A percentile compares a stretch with the other conserved stretches of the same genome.
Evolutionary conservation across 2,329 filamentous ascomycete species (phyloP).

Genomic region (Ophiostoma australiae): DNA sequence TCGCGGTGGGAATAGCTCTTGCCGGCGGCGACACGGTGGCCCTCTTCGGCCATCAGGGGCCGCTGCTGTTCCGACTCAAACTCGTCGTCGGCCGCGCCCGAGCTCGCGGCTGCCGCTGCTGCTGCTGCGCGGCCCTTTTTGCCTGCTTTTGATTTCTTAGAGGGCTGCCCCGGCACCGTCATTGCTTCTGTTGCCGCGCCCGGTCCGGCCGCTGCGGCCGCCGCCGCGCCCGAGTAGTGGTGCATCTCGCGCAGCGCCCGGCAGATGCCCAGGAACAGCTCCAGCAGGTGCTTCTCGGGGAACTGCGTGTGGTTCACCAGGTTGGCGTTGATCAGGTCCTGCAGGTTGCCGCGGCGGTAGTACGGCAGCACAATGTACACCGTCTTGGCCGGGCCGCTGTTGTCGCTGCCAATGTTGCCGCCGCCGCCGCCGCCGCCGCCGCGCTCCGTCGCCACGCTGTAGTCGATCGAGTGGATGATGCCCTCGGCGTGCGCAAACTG

Average conservation of each 20-base stretch:
- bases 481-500: slow-evolving; percentile 78
- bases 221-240: slow-evolving; percentile 60
- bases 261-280: slow-evolving; percentile 87
- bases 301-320: slow-evolving; percentile 90
- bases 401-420: slow-evolving; percentile 45
- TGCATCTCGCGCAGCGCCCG: slow-evolving; percentile 87
- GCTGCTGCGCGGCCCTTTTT: slow-evolving; percentile 30
- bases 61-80: slow-evolving; percentile 62
- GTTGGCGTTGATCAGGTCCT: slow-evolving; percentile 98
- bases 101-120: slow-evolving; percentile 16
- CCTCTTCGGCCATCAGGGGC: slow-evolving; percentile 78
- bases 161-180: slow-evolving; percentile 41
- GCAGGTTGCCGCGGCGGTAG: slow-evolving; percentile 89
- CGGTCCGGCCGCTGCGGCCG: neutral
- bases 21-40: slow-evolving; percentile 64
- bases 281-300: slow-evolving; percentile 81
- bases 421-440: slow-evolving; percentile 48
- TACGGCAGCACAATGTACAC: slow-evolving; percentile 96
- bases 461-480: slow-evolving; percentile 82
- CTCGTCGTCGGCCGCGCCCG: slow-evolving; percentile 61
- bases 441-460: slow-evolving; percentile 72
- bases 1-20: slow-evolving; percentile 89
- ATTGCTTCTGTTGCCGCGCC: slow-evolving; percentile 40
- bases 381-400: slow-evolving; percentile 66
- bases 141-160: neutral